These are phyloP conservation scores for Ilyonectria destructans DNA, from an alignment of 2,329 filamentous ascomycete species.

Conservation along the genomic window DNA sequence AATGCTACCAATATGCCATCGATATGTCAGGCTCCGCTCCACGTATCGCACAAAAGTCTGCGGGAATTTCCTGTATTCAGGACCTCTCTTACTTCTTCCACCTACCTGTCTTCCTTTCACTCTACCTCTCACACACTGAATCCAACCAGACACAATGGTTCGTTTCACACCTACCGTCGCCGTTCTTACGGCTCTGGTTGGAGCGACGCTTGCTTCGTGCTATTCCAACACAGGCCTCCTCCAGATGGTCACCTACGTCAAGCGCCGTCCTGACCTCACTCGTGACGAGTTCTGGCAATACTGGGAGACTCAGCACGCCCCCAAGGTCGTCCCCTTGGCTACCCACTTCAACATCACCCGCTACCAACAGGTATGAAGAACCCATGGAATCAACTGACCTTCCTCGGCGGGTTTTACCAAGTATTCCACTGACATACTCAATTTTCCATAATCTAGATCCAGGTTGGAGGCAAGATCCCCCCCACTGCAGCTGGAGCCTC, in stretches of 20 bases:
- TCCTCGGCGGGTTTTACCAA: not conserved
- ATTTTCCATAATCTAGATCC: conserved; percentile 38
- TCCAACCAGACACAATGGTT: conserved; percentile 29
- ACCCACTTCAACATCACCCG: conserved; percentile 48
- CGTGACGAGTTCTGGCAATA: conserved; percentile 51
- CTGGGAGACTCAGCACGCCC: conserved; percentile 51
- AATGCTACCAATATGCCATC: not conserved
- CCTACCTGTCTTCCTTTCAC: not conserved
- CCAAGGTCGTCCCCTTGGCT: conserved; percentile 49
- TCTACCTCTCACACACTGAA: not conserved
- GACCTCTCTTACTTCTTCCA: not conserved
- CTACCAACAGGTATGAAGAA: conserved; percentile 49
- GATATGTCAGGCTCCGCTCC: not conserved
- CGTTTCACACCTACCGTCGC: conserved; percentile 19
- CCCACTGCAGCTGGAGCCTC: conserved; percentile 42
- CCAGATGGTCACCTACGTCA: conserved; percentile 52
- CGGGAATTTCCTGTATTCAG: not conserved
- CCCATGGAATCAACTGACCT: not conserved
- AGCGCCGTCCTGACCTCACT: conserved; percentile 46
- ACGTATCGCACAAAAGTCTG: not conserved
- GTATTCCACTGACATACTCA: not conserved
- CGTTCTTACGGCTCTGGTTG: conserved; percentile 19
- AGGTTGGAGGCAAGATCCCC: conserved; percentile 47
- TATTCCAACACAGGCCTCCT: conserved; percentile 54
- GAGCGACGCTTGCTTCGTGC: conserved; percentile 47